phyloP scores from a whole-genome alignment of 2,329 filamentous ascomycete species.

The Waltergamsia citrina region DNA sequence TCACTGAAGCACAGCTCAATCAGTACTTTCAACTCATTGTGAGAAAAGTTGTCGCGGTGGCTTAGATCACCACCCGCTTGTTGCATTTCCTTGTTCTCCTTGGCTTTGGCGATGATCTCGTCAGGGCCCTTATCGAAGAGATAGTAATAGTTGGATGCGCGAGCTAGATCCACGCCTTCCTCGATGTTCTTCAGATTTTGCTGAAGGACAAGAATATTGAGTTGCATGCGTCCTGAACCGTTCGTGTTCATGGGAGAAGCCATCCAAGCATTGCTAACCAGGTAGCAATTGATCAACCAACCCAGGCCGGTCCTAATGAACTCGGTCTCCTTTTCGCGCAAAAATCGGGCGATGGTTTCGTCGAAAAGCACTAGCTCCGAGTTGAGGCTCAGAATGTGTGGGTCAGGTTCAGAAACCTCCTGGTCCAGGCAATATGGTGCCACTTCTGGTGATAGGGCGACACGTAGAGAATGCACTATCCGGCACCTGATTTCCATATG shows the following conservation, averaged over 20 bases:
- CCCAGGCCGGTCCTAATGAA: conserved; percentile 74
- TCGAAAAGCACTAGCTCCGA: conserved; percentile 79
- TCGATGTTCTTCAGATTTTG: conserved; percentile 96
- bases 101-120: conserved; percentile 53
- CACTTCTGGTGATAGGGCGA: conserved; percentile 48
- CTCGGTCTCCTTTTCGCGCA: conserved; percentile 59
- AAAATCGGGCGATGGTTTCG: conserved; percentile 64
- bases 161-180: conserved; percentile 52
- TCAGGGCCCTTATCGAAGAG: conserved; percentile 59
- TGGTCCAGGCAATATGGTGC: conserved; percentile 59
- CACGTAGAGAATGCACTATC: conserved; percentile 68
- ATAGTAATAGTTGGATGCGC: conserved; percentile 58
- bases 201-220: conserved; percentile 91
- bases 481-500: conserved; percentile 85
- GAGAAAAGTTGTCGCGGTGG: conserved; percentile 41
- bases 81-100: conserved; percentile 29
- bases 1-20: conserved; percentile 62
- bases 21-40: conserved; percentile 57
- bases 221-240: conserved; percentile 78
- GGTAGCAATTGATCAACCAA: conserved; percentile 66
- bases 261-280: conserved; percentile 61
- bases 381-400: conserved; percentile 75
- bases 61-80: conserved; percentile 18
- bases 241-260: conserved; percentile 77
- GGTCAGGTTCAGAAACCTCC: conserved; percentile 67